phyloP scores from a whole-genome alignment of 1,284 basidiomycete species.

The Sporisorium graminicola region DNA sequence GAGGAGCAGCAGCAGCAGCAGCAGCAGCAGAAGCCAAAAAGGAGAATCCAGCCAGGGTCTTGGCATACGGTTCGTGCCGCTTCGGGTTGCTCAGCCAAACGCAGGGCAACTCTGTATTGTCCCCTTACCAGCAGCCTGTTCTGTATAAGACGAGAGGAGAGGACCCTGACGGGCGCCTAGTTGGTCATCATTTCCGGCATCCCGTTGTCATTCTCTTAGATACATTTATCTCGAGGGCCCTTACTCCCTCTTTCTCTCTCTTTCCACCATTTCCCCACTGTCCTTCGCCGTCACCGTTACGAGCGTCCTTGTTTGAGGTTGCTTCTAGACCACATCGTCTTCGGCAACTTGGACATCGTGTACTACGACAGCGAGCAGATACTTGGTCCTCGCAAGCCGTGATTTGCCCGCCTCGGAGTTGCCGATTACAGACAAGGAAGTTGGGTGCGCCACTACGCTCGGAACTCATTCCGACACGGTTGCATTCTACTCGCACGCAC shows the following conservation, averaged over 20 bases:
- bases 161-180: slow-evolving; percentile 2
- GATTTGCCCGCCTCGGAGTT: not conserved
- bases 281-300: not conserved
- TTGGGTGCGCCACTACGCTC: slow-evolving; percentile 16
- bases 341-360: not conserved
- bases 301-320: not conserved
- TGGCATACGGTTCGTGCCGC: slow-evolving; percentile 3
- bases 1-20: too few relatives aligned
- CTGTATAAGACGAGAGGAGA: not conserved
- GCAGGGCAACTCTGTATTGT: not conserved
- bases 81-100: slow-evolving; percentile 11
- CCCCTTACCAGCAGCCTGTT: not conserved
- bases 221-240: not conserved
- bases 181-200: slow-evolving; percentile 3
- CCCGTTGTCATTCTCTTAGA: not conserved
- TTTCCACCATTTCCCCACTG: not conserved
- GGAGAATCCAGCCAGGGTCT: too few relatives aligned
- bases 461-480: slow-evolving; percentile 1
- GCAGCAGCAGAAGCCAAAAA: too few relatives aligned
- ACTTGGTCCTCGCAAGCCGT: not conserved
- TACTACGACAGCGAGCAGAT: not conserved
- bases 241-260: not conserved
- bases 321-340: not conserved
- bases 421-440: not conserved
- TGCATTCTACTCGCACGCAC: not conserved